Evolutionary conservation across 2,329 filamentous ascomycete species (phyloP).

Genomic region (Microsporum ferrugineum): DNA sequence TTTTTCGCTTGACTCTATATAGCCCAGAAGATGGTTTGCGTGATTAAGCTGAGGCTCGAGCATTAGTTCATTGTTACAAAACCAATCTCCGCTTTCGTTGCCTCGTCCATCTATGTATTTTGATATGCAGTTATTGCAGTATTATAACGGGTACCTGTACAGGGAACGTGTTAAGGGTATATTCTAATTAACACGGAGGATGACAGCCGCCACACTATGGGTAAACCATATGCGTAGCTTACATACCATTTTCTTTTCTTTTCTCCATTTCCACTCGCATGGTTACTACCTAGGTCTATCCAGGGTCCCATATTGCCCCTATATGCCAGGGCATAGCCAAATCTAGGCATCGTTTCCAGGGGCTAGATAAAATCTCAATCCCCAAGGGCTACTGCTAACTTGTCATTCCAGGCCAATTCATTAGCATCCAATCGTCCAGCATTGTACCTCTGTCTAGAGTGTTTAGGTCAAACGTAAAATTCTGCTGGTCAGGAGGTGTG

Average conservation of each 20-base stretch:
- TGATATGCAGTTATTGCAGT: neutral
- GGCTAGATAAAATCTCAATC: neutral
- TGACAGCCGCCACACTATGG: neutral
- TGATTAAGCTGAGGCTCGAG: neutral
- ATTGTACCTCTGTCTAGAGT: neutral
- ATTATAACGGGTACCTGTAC: neutral
- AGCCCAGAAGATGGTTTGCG: neutral
- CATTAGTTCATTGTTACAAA: neutral
- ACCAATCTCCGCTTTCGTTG: neutral
- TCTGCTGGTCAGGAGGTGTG: neutral
- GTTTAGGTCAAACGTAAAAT: neutral
- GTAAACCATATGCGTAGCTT: neutral
- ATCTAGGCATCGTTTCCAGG: neutral
- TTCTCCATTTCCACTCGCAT: neutral
- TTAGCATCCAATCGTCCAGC: neutral
- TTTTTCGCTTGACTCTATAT: neutral
- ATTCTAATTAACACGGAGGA: neutral
- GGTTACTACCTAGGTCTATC: neutral
- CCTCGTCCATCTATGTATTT: neutral
- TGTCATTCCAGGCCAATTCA: neutral
- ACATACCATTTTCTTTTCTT: neutral
- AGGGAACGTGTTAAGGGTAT: neutral
- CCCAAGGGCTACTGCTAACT: neutral
- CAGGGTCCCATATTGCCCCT: neutral
- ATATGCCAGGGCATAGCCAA: neutral